Conservation (phyloP, 192 early-diverging fungal species). For the Umbelopsis vinacea region DNA sequence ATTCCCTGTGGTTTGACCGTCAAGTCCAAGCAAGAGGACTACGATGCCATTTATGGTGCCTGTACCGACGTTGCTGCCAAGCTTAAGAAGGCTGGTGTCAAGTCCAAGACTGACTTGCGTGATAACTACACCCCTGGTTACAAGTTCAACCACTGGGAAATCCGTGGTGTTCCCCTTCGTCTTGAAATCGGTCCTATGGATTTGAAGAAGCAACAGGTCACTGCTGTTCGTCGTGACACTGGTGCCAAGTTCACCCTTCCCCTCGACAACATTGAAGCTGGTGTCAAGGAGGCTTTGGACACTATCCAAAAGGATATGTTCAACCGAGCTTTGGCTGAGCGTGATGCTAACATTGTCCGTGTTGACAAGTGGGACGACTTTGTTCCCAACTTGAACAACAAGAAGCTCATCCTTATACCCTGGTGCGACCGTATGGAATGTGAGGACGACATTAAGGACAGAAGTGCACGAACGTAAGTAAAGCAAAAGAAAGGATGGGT, state of each 20-base stretch:
- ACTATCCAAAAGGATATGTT: constrained; percentile 93
- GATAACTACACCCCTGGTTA: constrained; percentile 74
- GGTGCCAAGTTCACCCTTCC: constrained; percentile 65
- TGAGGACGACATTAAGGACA: constrained; percentile 97
- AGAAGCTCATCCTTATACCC: constrained; percentile 87
- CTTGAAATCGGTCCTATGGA: constrained; percentile 98
- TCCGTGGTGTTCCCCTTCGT: constrained; percentile 92
- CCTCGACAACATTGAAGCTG: constrained; percentile 60
- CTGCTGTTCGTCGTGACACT: constrained; percentile 85
- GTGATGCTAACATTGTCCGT: constrained; percentile 75
- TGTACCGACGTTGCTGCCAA: constrained; percentile 50
- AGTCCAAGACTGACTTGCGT: constrained; percentile 39
- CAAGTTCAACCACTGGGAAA: constrained; percentile 99
- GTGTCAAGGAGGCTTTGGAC: constrained; percentile 65
- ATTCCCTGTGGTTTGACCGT: constrained; percentile 92
- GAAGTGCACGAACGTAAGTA: constrained; percentile 73
- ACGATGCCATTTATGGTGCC: constrained; percentile 64
- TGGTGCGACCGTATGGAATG: constrained; percentile 94
- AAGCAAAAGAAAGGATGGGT: constrained; percentile 28
- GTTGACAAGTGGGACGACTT: constrained; percentile 93
- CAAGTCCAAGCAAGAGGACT: constrained; percentile 83
- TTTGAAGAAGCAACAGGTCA: constrained; percentile 77
- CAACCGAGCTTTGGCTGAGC: constrained; percentile 74
- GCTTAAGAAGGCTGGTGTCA: constrained; percentile 43
- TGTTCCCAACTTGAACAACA: constrained; percentile 86